Evolutionary conservation across 140 eudicot genomes (phyloP).

Genomic region (Erigeron philadelphicus): DNA sequence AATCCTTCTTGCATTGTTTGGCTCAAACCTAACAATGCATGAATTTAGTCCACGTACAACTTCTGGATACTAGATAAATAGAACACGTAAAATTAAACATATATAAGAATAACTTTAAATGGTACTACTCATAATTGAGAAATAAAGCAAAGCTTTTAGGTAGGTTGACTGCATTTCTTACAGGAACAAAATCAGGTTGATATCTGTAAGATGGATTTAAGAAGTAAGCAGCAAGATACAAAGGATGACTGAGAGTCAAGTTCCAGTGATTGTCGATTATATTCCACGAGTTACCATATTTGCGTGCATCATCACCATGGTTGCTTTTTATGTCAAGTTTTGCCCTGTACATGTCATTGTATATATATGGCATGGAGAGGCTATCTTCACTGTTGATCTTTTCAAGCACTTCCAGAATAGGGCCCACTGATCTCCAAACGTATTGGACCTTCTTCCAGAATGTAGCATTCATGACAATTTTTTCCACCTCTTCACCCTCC

Average conservation of each 20-base stretch:
- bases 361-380: constrained; percentile 76
- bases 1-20: constrained; percentile 69
- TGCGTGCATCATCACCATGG: constrained; percentile 76
- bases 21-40: constrained; percentile 80
- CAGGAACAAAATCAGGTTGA: constrained; percentile 73
- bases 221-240: constrained; percentile 90
- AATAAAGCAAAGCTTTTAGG: not conserved
- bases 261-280: constrained; percentile 72
- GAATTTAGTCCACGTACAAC: constrained; percentile 91
- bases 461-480: constrained; percentile 56
- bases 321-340: constrained; percentile 68
- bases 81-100: constrained; percentile 3
- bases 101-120: constrained; percentile 16
- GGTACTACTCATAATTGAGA: not conserved
- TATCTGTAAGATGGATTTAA: constrained; percentile 86
- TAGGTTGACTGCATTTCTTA: constrained; percentile 30
- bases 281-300: constrained; percentile 77
- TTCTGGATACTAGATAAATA: constrained; percentile 63
- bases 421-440: constrained; percentile 70
- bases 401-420: constrained; percentile 69
- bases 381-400: constrained; percentile 60
- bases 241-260: constrained; percentile 62
- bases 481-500: constrained; percentile 87
- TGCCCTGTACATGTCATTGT: constrained; percentile 73
- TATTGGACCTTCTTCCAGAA: constrained; percentile 85